These are phyloP conservation scores for Kazachstania sp. DNA, from an alignment of 1,139 yeast species.

Conservation along the genomic window DNA sequence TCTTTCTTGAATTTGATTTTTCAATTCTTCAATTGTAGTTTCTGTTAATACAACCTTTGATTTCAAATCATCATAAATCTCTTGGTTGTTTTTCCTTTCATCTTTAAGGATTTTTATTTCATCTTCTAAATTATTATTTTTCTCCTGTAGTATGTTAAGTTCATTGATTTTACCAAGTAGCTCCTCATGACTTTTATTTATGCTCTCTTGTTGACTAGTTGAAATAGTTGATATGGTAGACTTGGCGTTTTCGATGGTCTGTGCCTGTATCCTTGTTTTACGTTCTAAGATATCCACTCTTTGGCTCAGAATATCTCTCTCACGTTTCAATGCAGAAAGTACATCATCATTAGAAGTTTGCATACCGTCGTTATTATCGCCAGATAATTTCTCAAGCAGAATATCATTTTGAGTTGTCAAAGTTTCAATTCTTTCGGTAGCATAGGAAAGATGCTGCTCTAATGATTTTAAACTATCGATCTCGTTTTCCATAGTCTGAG, in stretches of 20 bases:
- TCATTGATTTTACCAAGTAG: slow-evolving; percentile 57
- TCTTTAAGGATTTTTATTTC: slow-evolving; percentile 34
- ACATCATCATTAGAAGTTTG: slow-evolving; percentile 20
- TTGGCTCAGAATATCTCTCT: slow-evolving; percentile 63
- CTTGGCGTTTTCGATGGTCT: background rate
- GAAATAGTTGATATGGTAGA: too few relatives aligned
- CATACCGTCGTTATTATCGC: background rate
- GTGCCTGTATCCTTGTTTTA: slow-evolving; percentile 14
- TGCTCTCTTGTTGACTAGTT: background rate
- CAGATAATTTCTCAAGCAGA: background rate
- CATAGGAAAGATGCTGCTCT: slow-evolving; percentile 33
- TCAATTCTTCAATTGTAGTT: slow-evolving; percentile 29
- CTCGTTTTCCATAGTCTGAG: background rate
- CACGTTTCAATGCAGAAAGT: slow-evolving; percentile 58
- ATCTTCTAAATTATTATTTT: slow-evolving; percentile 57
- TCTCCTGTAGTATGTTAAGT: slow-evolving; percentile 62
- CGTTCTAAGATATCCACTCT: slow-evolving; percentile 39
- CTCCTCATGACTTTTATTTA: slow-evolving; percentile 38
- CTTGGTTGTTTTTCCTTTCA: slow-evolving; percentile 29
- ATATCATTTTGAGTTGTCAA: slow-evolving; percentile 2
- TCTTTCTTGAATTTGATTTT: slow-evolving; percentile 36
- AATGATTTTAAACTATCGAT: background rate
- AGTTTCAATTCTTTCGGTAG: background rate
- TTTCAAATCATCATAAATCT: slow-evolving; percentile 31
- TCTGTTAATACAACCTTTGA: slow-evolving; percentile 31